Evolutionary conservation across 108 stramenopile genomes (phyloP), one percentile per base, ranked within the genome.

Genomic region (Cyclostephanos tholiformis): DNA sequence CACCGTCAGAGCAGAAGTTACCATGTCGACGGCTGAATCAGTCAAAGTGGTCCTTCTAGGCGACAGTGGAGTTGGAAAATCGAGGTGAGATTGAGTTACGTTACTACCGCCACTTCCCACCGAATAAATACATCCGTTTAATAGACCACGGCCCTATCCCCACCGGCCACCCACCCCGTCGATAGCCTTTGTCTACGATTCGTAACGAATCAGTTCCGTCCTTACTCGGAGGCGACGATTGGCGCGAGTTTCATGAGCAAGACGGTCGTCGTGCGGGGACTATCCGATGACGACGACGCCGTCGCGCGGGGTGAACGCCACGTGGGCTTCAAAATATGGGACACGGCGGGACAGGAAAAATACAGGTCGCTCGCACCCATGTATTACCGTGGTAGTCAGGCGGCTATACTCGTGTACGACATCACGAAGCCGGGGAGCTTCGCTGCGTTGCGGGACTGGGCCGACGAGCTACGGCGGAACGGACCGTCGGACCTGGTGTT

Each of bases 321-420:
- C 35, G 65, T 84, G 22, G 71, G 62, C 3, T 84, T 88, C 38
- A 84, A 87, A 61, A 96, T 94, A 55, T 96, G 91, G 95, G 95
- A 96, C 67, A 96, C 95, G 9, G 95, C 95, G 9, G 95, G 95
- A 19, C 95, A 96, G 74, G 95, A 96, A 75, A 91, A 89, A 43
- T 96, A 92, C 75, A 85, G 89, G 50, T 85, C 87, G 22, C 63
- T 96, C 35, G 93, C 93, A 19, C 91, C 95, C 36, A 93, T 96
- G 91, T 96, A 87, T 59, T 87, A 85, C 50, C 67, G 86, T 14
- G 86, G 86, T 2, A 69, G 84, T 14, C 51, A 65, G 0, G 84
- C 81, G 2, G 83, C 84, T 2, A 80, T 87, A 23, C 43, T 87
- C 12, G 86, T 87, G 2, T 87, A 83, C 58, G 86, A 87, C 60